These are phyloP conservation scores for Trichoderma afroharzianum DNA, from an alignment of 2,329 filamentous ascomycete species.

Conservation along the genomic window DNA sequence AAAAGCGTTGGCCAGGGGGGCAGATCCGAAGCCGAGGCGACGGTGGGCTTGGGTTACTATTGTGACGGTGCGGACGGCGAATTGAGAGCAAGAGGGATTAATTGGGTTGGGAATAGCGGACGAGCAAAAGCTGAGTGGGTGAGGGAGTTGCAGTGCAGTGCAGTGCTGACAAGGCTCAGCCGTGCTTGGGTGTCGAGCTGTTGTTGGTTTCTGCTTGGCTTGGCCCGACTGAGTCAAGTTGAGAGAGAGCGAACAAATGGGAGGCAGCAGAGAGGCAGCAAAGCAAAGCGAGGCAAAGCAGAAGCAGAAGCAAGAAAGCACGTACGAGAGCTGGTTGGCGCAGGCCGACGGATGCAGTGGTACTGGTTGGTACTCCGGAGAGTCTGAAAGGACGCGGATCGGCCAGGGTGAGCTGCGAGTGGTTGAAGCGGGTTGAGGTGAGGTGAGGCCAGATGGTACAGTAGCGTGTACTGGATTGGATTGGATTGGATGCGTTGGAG, in stretches of 20 bases:
- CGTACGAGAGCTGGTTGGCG: conserved; percentile 11
- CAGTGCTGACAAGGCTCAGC: conserved; percentile 8
- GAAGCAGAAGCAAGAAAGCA: neutral
- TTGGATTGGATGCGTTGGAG: neutral
- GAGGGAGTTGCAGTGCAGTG: neutral
- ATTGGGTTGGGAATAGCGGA: conserved; percentile 4
- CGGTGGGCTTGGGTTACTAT: conserved; percentile 14
- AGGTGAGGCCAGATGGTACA: neutral
- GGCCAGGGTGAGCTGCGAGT: conserved; percentile 7
- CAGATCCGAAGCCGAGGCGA: conserved; percentile 14
- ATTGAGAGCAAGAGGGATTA: conserved; percentile 15
- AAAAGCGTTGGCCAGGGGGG: conserved; percentile 14
- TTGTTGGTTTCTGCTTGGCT: neutral
- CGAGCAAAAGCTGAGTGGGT: neutral
- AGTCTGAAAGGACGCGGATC: neutral
- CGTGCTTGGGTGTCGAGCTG: neutral
- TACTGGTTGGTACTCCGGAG: conserved; percentile 12
- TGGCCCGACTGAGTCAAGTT: neutral
- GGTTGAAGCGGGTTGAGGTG: neutral
- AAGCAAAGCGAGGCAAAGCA: neutral
- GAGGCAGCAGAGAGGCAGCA: neutral
- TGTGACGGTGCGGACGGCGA: conserved; percentile 13
- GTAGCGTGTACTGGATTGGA: neutral
- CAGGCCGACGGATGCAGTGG: conserved; percentile 10
- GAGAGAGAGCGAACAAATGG: neutral